Conservation (phyloP, 257 asterid genomes). For the Fraxinus quadrangulata region DNA sequence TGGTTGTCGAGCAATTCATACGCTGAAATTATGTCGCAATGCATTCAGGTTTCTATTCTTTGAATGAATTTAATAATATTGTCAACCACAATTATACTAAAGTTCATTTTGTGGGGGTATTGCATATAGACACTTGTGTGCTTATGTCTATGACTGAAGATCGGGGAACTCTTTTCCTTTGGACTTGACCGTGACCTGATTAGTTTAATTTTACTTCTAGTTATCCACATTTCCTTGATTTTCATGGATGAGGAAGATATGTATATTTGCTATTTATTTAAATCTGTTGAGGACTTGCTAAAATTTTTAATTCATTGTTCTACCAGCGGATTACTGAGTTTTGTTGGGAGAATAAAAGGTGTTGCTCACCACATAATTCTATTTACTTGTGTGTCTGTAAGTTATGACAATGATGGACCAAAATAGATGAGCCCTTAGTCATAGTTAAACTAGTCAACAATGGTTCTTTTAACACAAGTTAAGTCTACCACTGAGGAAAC, state of each 20-base stretch:
- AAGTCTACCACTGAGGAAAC: not conserved
- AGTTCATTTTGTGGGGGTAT: constrained; percentile 1
- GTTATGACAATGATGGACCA: not conserved
- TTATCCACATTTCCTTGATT: not conserved
- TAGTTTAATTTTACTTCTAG: not conserved
- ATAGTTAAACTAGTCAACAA: not conserved
- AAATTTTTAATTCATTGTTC: not conserved
- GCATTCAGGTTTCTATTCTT: constrained; percentile 57
- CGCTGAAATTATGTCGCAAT: constrained; percentile 64
- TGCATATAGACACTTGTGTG: constrained; percentile 7
- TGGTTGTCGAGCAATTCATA: constrained; percentile 70
- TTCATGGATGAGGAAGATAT: not conserved
- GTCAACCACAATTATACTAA: not conserved
- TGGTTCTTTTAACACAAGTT: not conserved
- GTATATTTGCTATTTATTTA: not conserved
- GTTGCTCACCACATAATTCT: not conserved
- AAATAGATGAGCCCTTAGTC: not conserved
- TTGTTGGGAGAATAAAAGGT: constrained; percentile 1
- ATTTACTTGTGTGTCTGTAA: not conserved
- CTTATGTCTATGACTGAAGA: not conserved
- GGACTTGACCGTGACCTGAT: constrained; percentile 4
- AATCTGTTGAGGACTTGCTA: constrained; percentile 3
- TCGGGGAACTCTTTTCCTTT: not conserved
- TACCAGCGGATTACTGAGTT: not conserved
- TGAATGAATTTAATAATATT: constrained; percentile 7